A percentile compares a stretch with the other conserved stretches of the same genome.
Evolutionary conservation across 202 grass and related monocot genomes (phyloP).

Genomic region (Musa balbisiana): DNA sequence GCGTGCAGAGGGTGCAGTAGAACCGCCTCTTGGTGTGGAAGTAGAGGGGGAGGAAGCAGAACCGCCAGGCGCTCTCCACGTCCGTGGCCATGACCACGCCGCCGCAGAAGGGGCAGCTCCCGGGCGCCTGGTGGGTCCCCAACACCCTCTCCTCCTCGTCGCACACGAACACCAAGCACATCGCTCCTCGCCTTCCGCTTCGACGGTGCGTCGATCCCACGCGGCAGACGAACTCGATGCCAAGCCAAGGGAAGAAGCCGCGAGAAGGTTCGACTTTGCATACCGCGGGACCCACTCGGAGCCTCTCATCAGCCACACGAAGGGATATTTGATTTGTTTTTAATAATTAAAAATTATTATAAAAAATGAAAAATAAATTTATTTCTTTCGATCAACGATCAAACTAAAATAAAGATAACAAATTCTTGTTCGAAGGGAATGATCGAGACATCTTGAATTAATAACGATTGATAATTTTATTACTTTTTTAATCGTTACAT

Average conservation of each 20-base stretch:
- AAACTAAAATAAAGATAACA: no score
- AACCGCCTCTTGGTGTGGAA: slow-evolving; percentile 33
- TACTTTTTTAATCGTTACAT: no score
- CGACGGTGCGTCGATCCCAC: not conserved
- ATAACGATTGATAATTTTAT: no score
- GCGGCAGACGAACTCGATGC: not conserved
- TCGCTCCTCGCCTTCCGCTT: not conserved
- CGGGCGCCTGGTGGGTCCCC: slow-evolving; percentile 38
- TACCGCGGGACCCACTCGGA: no score
- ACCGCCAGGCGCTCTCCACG: slow-evolving; percentile 38
- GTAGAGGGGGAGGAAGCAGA: slow-evolving; percentile 46
- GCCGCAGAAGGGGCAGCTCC: slow-evolving; percentile 57
- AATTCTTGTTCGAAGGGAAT: no score
- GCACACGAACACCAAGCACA: slow-evolving; percentile 46
- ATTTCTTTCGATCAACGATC: no score
- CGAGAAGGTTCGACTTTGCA: not conserved
- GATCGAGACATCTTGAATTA: no score
- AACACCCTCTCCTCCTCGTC: slow-evolving; percentile 50
- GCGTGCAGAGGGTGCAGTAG: slow-evolving; percentile 41
- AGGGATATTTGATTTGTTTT: not conserved
- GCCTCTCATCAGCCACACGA: no score
- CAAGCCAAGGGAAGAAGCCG: not conserved
- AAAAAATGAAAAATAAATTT: no score
- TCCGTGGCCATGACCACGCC: slow-evolving; percentile 41
- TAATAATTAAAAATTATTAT: not conserved